These are phyloP conservation scores for Penicillium sp. DNA, from an alignment of 2,329 filamentous ascomycete species.

Conservation along the genomic window DNA sequence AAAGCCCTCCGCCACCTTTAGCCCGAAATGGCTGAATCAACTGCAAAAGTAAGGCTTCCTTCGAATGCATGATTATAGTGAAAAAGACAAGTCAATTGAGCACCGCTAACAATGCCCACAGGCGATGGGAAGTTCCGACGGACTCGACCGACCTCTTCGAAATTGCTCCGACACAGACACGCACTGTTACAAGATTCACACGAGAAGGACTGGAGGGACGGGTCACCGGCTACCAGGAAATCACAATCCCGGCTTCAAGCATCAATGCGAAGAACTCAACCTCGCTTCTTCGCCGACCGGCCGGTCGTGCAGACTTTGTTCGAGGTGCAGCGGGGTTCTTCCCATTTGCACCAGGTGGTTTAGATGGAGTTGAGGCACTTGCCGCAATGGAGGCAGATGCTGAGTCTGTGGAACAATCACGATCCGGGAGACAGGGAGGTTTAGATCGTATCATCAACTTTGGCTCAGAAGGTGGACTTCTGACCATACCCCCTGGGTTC, in stretches of 20 bases:
- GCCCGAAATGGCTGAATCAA: conserved; percentile 79
- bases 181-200: conserved; percentile 91
- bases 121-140: conserved; percentile 76
- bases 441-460: conserved; percentile 88
- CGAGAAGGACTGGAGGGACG: conserved; percentile 88
- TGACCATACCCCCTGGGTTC: conserved; percentile 82
- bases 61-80: background rate
- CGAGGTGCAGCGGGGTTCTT: conserved; percentile 91
- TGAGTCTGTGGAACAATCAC: conserved; percentile 50
- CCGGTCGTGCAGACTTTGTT: conserved; percentile 84
- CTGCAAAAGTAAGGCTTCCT: conserved; percentile 67
- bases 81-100: background rate
- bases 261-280: conserved; percentile 95
- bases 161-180: conserved; percentile 85
- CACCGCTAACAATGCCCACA: conserved; percentile 24
- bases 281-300: conserved; percentile 81
- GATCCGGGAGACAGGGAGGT: conserved; percentile 45
- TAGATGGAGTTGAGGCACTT: conserved; percentile 82
- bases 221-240: conserved; percentile 90
- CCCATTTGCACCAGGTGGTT: conserved; percentile 85
- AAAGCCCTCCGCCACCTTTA: conserved; percentile 76
- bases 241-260: conserved; percentile 85
- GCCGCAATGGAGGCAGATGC: conserved; percentile 80
- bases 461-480: conserved; percentile 71
- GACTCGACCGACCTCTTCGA: conserved; percentile 84